phyloP scores from a whole-genome alignment of 148 eudicot species.

The Hydrangea macrophylla region DNA sequence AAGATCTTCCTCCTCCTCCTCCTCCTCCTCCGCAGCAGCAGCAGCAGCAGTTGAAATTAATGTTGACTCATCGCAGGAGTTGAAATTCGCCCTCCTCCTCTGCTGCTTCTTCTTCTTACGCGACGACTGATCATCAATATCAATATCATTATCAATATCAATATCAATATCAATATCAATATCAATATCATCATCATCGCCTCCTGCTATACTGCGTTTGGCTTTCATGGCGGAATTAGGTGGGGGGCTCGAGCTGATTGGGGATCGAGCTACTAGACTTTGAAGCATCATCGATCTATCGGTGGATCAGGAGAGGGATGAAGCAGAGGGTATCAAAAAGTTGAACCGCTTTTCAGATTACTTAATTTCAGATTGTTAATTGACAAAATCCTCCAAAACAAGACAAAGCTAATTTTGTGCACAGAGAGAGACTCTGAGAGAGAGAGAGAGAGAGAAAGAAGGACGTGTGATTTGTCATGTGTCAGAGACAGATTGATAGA shows the following conservation, averaged over 20 bases:
- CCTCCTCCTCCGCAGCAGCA: not conserved
- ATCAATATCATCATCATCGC: not conserved
- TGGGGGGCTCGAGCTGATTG: not conserved
- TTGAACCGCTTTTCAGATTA: not conserved
- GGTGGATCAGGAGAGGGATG: not conserved
- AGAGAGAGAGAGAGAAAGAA: not conserved
- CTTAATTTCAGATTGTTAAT: not conserved
- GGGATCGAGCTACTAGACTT: not conserved
- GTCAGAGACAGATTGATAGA: no score
- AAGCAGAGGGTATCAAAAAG: not conserved
- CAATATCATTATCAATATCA: no score
- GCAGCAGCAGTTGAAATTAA: no score
- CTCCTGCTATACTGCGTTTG: conserved; percentile 16
- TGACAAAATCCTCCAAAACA: conserved; percentile 9
- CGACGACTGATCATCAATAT: conserved; percentile 1
- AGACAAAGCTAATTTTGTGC: not conserved
- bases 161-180: no score
- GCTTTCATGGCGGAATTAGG: conserved; percentile 7
- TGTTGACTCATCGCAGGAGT: no score
- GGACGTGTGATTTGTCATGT: no score
- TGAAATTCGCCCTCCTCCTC: no score
- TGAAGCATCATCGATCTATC: conserved; percentile 25
- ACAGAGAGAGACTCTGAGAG: no score
- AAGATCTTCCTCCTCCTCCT: not conserved
- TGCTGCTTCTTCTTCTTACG: conserved; percentile 10